Evolutionary conservation across 257 asterid genomes (phyloP).

Genomic region (Solanum peruvianum): DNA sequence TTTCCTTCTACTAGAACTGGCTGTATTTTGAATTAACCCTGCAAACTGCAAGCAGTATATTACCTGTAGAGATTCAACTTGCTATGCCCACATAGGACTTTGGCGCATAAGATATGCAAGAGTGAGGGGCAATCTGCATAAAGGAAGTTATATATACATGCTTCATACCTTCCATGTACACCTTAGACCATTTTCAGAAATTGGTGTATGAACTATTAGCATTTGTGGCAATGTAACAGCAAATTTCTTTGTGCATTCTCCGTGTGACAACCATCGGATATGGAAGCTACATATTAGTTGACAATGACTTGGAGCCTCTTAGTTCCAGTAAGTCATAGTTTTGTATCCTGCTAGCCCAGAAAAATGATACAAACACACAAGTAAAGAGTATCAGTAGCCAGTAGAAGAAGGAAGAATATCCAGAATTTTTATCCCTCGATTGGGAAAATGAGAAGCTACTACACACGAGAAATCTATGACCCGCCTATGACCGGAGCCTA

Average conservation of each 20-base stretch:
- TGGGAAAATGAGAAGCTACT: neutral
- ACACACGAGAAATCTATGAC: neutral
- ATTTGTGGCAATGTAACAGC: neutral
- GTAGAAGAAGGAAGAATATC: neutral
- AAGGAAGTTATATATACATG: neutral
- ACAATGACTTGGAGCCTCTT: neutral
- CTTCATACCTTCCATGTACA: neutral
- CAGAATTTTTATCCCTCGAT: neutral
- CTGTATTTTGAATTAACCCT: neutral
- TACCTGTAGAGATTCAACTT: neutral
- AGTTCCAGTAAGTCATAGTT: neutral
- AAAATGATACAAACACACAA: neutral
- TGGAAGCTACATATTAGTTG: neutral
- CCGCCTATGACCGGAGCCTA: neutral
- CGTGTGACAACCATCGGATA: neutral
- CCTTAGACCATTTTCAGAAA: neutral
- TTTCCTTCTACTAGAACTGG: neutral
- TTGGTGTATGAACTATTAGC: neutral
- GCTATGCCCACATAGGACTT: neutral
- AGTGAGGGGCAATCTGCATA: neutral
- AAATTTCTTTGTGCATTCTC: neutral
- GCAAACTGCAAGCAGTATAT: neutral
- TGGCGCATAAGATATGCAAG: neutral
- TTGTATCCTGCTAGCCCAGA: neutral
- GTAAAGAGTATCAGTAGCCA: neutral